Evolutionary conservation across 148 eudicot genomes (phyloP).

Genomic region (Fagopyrum esculentum): DNA sequence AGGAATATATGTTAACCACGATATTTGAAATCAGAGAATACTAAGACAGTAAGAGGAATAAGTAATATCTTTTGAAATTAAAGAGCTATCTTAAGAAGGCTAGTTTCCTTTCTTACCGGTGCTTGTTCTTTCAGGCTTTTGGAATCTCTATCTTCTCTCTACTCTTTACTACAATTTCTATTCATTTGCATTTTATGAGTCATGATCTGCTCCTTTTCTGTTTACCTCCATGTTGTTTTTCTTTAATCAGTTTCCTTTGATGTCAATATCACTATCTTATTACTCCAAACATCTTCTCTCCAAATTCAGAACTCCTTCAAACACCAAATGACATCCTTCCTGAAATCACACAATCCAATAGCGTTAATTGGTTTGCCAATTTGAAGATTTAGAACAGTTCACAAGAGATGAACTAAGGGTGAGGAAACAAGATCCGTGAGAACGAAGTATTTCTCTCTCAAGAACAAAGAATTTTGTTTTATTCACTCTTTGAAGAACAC

Average conservation of each 20-base stretch:
- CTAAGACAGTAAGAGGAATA: too few relatives aligned
- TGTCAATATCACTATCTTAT: constrained; percentile 17
- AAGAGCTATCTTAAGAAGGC: not conserved
- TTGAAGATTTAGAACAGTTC: too few relatives aligned
- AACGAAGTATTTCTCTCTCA: too few relatives aligned
- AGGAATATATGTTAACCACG: too few relatives aligned
- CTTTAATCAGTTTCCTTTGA: constrained; percentile 12
- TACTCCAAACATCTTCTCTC: constrained; percentile 8
- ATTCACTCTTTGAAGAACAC: too few relatives aligned
- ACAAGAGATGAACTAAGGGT: too few relatives aligned
- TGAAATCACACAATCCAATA: constrained; percentile 19
- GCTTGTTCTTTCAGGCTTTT: not conserved
- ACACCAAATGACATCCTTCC: constrained; percentile 17
- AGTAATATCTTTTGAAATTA: not conserved
- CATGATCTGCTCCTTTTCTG: constrained; percentile 17
- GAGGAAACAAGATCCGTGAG: too few relatives aligned
- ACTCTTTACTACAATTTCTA: not conserved
- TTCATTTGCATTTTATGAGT: constrained; percentile 19
- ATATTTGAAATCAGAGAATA: too few relatives aligned
- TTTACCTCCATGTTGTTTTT: constrained; percentile 20
- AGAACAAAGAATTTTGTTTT: too few relatives aligned
- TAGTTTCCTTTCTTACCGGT: not conserved
- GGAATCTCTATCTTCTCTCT: not conserved
- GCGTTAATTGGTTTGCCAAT: constrained; percentile 16
- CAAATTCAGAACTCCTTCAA: constrained; percentile 19